These are phyloP conservation scores for Leucocoprinus leucothites DNA, from an alignment of 768 basidiomycete genomes.

Conservation along the genomic window DNA sequence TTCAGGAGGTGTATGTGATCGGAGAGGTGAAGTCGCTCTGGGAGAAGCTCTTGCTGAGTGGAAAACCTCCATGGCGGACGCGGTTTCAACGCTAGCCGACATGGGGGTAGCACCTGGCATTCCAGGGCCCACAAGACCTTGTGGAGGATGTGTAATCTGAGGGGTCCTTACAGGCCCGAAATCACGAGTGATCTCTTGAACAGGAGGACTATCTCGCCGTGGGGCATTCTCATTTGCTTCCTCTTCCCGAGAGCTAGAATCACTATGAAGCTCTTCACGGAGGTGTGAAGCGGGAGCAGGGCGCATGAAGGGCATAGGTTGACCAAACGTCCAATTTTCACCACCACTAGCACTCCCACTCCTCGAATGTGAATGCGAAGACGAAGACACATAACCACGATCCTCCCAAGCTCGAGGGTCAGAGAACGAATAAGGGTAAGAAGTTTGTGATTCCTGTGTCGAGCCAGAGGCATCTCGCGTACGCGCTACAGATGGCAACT, in stretches of 20 bases:
- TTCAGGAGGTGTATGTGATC: conserved; percentile 14
- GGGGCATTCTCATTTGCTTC: no score
- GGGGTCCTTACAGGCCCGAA: conserved; percentile 1
- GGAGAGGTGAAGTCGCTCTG: conserved; percentile 5
- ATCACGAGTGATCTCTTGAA: conserved; percentile 1
- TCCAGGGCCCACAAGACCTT: conserved; percentile 6
- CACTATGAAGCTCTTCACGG: no score
- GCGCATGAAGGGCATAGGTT: background rate
- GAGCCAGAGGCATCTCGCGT: no score
- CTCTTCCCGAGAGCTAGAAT: no score
- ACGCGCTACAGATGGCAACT: conserved; percentile 19
- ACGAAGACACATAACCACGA: conserved; percentile 14
- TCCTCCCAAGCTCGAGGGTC: conserved; percentile 14
- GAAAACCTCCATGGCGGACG: background rate
- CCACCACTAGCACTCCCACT: conserved; percentile 47
- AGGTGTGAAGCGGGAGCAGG: background rate
- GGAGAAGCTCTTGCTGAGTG: background rate
- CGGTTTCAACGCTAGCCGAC: background rate
- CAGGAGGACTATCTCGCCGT: no score
- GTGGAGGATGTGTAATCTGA: background rate
- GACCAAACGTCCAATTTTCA: conserved; percentile 76
- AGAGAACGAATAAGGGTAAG: background rate
- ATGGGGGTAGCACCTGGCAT: conserved; percentile 1
- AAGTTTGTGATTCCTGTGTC: background rate
- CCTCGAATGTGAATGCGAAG: conserved; percentile 40